Conservation (phyloP, 495 filamentous ascomycete genomes). For the Xylaria acuta region DNA sequence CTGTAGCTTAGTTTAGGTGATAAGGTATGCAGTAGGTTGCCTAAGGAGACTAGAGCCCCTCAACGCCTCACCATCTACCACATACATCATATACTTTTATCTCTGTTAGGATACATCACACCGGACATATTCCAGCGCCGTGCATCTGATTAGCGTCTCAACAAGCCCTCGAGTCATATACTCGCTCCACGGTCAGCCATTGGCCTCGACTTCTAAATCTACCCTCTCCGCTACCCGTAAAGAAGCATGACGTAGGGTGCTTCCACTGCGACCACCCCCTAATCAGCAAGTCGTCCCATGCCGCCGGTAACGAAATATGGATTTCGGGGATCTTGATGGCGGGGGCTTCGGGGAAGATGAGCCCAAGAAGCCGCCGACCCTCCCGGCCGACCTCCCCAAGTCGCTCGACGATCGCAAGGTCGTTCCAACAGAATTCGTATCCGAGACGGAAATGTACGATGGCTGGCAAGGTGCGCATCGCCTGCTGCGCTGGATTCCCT, state of each 20-base stretch:
- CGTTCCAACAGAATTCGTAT: slow-evolving; percentile 58
- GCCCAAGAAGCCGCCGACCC: slow-evolving; percentile 51
- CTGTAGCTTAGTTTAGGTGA: not conserved
- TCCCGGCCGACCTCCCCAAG: slow-evolving; percentile 87
- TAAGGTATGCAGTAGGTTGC: not conserved
- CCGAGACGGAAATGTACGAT: slow-evolving; percentile 97
- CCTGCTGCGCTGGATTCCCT: not conserved
- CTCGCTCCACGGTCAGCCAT: not conserved
- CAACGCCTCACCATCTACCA: slow-evolving; percentile 1
- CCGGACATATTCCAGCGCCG: not conserved
- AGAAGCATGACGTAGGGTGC: slow-evolving; percentile 32
- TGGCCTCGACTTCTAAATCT: not conserved
- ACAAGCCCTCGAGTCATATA: not conserved
- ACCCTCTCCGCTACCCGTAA: not conserved
- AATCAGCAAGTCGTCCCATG: slow-evolving; percentile 35
- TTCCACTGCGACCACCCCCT: slow-evolving; percentile 29
- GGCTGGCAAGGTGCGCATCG: slow-evolving; percentile 89
- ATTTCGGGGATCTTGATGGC: slow-evolving; percentile 60
- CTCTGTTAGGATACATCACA: not conserved
- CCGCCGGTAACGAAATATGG: slow-evolving; percentile 54
- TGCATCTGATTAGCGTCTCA: not conserved
- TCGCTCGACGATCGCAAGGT: slow-evolving; percentile 87
- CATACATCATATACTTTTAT: not conserved
- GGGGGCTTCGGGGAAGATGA: slow-evolving; percentile 52
- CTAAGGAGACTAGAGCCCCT: slow-evolving; percentile 10